These are phyloP conservation scores for Myriosclerotinia scirpicola DNA, from an alignment of 2,329 filamentous ascomycete species.

Conservation along the genomic window DNA sequence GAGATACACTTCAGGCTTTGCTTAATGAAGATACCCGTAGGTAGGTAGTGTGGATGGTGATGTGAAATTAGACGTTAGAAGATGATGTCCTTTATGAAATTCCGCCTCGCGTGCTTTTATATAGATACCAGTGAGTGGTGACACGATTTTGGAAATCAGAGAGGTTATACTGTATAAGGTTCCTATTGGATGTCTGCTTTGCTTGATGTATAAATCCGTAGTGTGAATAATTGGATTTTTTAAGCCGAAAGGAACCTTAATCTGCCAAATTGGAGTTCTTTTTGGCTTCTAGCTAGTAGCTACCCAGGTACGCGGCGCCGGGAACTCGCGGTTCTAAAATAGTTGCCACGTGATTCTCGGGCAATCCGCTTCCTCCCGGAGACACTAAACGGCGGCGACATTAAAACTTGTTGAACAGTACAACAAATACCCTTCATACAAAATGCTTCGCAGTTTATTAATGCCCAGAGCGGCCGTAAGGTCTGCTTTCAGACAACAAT, in stretches of 20 bases:
- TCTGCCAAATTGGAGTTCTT: neutral
- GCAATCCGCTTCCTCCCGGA: conserved; percentile 15
- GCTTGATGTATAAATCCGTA: neutral
- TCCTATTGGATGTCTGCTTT: neutral
- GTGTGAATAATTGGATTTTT: neutral
- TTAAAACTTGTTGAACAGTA: conserved; percentile 26
- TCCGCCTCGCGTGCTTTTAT: too few species aligned
- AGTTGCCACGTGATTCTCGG: conserved; percentile 10
- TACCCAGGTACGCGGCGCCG: conserved; percentile 10
- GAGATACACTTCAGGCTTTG: conserved; percentile 39
- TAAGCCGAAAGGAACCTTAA: conserved; percentile 7
- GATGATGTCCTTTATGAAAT: too few species aligned
- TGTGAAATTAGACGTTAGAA: neutral
- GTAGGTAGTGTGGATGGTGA: neutral
- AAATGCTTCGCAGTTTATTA: conserved; percentile 62
- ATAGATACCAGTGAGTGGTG: too few species aligned
- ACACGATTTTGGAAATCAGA: too few species aligned
- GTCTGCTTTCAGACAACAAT: conserved; percentile 54
- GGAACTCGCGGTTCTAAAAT: conserved; percentile 19
- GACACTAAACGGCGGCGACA: conserved; percentile 16
- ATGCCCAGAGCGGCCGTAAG: conserved; percentile 58
- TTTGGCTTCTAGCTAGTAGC: conserved; percentile 4
- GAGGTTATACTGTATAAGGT: neutral
- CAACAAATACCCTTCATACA: conserved; percentile 39
- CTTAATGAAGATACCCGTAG: conserved; percentile 20